Base-by-base conservation (phyloP, 2,329 filamentous ascomycete genomes). In the Fusarium caatingaense region DNA sequence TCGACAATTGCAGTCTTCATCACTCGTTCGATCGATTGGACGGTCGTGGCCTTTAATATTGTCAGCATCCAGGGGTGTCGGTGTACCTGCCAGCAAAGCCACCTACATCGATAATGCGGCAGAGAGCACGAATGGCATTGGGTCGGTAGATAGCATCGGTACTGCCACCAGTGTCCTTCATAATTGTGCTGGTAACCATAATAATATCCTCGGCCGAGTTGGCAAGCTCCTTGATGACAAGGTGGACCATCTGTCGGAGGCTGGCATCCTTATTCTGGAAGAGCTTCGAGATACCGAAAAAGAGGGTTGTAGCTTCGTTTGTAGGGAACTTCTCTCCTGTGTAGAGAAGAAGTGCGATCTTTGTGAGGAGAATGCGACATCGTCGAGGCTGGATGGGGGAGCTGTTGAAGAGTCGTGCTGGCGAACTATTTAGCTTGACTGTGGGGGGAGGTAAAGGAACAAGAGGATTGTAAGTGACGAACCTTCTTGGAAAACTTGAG, bases 201-300 rank as follows among this genome's bases (percentile, higher is more conserved):
- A 99, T 99, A 71, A 98, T 97, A 86, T 99, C 96, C 84, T 98
- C 94, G 63, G 96, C 96, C 25, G 94, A 97, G 81, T 91, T 90
- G 73, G 95, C 93, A 77, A 99, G 87, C 87, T 99, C 96, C 89
- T 98, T 99, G 85, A 98, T 93, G 79, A 98, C 91, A 73, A 98
- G 87, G 84, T 98, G 97, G 54, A 99, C 95, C 94, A 98, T 98
- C 86, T 99, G 96, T 77, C 96, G 93, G 79, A 99, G 87, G 76
- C 93, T 95, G 77, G 94, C 92, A 91, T 99, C 96, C 83, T 98
- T 98, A 84, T 98, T 98, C 86, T 98, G 95, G 88, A 99, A 99
- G 66, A 98, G 89, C 87, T 98, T 98, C 68, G 95, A 98, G 82
- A 97, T 98, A 76, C 95, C 94, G 81, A 98, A 98, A 89, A 99